Evolutionary conservation across 306 rosid genomes (phyloP).

Genomic region (Malus sylvestris): DNA sequence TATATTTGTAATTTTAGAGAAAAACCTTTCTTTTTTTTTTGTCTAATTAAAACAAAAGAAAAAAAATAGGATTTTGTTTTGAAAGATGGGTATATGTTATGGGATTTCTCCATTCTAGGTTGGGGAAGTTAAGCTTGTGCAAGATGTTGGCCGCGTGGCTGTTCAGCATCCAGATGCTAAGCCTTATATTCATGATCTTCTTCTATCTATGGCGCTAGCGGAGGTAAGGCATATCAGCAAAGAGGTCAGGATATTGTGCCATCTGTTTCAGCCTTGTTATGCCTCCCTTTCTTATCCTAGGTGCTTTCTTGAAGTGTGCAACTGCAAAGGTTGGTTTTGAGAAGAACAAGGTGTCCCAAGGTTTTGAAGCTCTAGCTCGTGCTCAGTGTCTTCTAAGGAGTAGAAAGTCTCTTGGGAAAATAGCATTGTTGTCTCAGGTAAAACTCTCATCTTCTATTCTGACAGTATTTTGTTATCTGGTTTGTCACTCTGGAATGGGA

Average conservation of each 20-base stretch:
- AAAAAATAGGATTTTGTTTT: neutral
- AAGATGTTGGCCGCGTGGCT: constrained; percentile 59
- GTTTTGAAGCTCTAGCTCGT: constrained; percentile 98
- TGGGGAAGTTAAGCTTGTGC: constrained; percentile 78
- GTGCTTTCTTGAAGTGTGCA: constrained; percentile 94
- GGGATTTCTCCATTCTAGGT: constrained; percentile 44
- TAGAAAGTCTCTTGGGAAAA: constrained; percentile 67
- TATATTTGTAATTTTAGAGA: neutral
- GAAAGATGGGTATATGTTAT: neutral
- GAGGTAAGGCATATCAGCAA: constrained; percentile 64
- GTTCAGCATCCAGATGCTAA: constrained; percentile 75
- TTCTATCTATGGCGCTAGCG: constrained; percentile 90
- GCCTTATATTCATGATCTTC: constrained; percentile 70
- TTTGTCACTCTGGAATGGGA: neutral
- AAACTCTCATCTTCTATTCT: constrained; percentile 1
- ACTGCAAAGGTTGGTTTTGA: constrained; percentile 85
- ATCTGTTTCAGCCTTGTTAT: constrained; percentile 37
- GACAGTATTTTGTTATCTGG: neutral
- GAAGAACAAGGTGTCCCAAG: constrained; percentile 87
- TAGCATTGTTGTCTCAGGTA: constrained; percentile 73
- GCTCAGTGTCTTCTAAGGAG: constrained; percentile 87
- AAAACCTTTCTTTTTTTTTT: neutral
- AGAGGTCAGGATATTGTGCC: constrained; percentile 30
- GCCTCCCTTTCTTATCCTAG: constrained; percentile 55
- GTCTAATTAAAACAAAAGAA: neutral